Base-by-base conservation (phyloP, 257 asterid genomes). In the Henckelia pumila region DNA sequence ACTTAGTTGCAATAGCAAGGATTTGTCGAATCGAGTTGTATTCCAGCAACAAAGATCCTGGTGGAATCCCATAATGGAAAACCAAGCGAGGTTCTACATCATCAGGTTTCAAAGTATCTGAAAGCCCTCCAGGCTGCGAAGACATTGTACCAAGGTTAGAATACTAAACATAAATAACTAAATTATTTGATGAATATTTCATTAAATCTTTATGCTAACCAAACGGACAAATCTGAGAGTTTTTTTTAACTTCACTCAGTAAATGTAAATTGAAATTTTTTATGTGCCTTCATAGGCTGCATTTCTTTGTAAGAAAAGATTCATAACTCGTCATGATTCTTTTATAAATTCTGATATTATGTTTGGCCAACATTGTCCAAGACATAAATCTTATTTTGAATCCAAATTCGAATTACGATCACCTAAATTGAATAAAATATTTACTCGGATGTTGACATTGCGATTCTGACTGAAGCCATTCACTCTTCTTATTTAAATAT, bases 1-100 rank as follows among this genome's bases (percentile, higher is more conserved):
- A 93, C 99, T 82, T 78, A 7, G 97, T 85, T 19, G 99, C 80
- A 61, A 93, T 72, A 56, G 97, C 99, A 53, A 93, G 82, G 81
- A 79, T 85, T 73, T 77, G 89, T 66, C 89, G 96, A 74, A 81
- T 63, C 50, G 95, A 71, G 74, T 85, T 84, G 47, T 75, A 77
- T 2, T 96, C 91, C 52, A 84, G 63, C 32, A 79, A 69, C 65
- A 29, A 50, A 35, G 99, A 74, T 70, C 95, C 96, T 55, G 90
- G 72, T 56, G 97, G 96, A 69, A 88, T 75, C 70, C 99, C 99
- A 68, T 85, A 86, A 73, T 93, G 99, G 75, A 88, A 93, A 75
- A 83, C 84, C 74, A 85, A 63, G 57, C 75, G 88, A 55, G 96
- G 92, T 63, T 77, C 75, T 11, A 90, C 73, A 35, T 83, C 94